These are phyloP conservation scores for Citrullus mucosospermus DNA, from an alignment of 306 rosid genomes.

Conservation along the genomic window DNA sequence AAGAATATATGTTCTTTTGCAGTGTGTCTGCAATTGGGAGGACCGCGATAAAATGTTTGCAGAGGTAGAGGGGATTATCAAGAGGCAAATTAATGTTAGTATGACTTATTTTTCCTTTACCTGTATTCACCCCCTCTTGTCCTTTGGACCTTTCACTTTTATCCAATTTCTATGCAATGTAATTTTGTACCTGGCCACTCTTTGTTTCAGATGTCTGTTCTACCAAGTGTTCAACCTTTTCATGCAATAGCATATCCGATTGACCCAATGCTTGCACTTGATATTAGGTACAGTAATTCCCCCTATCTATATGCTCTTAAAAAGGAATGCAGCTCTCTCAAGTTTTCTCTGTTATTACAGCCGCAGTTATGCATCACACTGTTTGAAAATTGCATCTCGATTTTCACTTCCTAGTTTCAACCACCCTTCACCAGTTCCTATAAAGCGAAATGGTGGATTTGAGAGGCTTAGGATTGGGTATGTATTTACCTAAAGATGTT, in stretches of 20 bases:
- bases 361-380: conserved; percentile 87
- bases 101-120: not conserved
- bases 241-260: conserved; percentile 99
- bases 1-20: not conserved
- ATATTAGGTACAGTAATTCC: conserved; percentile 48
- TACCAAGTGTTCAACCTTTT: conserved; percentile 99
- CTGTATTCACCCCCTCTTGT: not conserved
- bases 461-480: conserved; percentile 84
- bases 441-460: conserved; percentile 54
- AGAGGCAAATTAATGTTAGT: conserved; percentile 83
- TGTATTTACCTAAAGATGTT: conserved; percentile 1
- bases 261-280: conserved; percentile 87
- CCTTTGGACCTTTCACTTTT: not conserved
- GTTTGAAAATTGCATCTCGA: conserved; percentile 86
- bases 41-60: conserved; percentile 81
- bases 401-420: conserved; percentile 60
- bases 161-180: not conserved
- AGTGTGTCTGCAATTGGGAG: conserved; percentile 99
- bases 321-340: not conserved
- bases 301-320: not conserved
- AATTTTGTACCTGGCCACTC: not conserved
- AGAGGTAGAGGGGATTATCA: conserved; percentile 91
- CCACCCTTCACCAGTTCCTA: conserved; percentile 55
- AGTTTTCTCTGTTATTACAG: conserved; percentile 27
- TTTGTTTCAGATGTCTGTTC: conserved; percentile 71